phyloP scores from a whole-genome alignment of 371 early-diverging fungal genomes.

The Circinella umbellata region DNA sequence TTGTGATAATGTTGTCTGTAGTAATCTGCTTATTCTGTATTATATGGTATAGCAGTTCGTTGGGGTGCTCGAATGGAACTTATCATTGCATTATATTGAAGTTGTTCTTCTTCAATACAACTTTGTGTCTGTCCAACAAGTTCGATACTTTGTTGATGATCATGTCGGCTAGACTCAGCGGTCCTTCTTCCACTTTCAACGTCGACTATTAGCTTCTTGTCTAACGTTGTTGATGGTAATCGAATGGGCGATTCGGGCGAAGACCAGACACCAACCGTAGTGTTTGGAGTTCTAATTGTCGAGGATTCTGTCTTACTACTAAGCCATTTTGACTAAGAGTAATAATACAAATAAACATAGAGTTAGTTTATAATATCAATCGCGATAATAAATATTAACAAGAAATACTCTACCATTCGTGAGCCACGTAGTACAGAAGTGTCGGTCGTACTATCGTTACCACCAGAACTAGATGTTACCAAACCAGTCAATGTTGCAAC shows the following conservation, averaged over 20 bases:
- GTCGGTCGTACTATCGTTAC: background rate
- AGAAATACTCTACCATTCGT: background rate
- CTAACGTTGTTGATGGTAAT: background rate
- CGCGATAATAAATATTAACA: too few species aligned
- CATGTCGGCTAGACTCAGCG: background rate
- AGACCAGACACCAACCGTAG: background rate
- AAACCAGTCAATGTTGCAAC: slow-evolving; percentile 7
- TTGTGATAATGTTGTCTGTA: too few species aligned
- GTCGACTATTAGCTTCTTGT: background rate
- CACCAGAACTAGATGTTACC: background rate
- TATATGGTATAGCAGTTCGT: background rate
- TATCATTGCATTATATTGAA: slow-evolving; percentile 34
- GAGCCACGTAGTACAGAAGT: too few species aligned
- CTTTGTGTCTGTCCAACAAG: slow-evolving; percentile 8
- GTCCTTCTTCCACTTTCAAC: background rate
- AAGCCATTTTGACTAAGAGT: background rate
- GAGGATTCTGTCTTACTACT: background rate
- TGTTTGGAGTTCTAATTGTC: background rate
- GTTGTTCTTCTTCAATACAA: slow-evolving; percentile 33
- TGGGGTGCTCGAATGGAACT: slow-evolving; percentile 22
- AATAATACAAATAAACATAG: background rate
- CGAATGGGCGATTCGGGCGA: background rate
- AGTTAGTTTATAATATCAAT: background rate
- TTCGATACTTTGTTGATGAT: background rate
- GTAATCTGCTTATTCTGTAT: too few species aligned